Conservation (phyloP, 2,329 filamentous ascomycete species). For the Elsinoe arachidis region DNA sequence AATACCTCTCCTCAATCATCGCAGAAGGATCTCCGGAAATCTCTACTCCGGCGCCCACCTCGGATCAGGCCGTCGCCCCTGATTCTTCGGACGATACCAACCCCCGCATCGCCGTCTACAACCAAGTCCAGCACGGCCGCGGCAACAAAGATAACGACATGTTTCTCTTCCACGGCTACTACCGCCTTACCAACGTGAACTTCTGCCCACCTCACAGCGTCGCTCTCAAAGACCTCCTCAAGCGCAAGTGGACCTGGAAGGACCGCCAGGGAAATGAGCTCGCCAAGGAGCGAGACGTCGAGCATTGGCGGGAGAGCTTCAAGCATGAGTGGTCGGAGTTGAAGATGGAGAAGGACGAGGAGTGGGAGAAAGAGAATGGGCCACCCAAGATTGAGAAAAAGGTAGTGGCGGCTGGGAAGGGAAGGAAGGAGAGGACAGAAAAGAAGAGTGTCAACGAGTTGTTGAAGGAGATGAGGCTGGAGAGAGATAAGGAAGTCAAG, state of each 20-base stretch:
- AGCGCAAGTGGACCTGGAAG: conserved; percentile 8
- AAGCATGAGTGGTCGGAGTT: conserved; percentile 8
- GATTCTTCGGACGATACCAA: neutral
- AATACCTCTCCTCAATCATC: too few relatives aligned
- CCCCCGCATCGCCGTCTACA: neutral
- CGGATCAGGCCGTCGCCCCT: too few relatives aligned
- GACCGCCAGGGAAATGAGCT: conserved; percentile 8
- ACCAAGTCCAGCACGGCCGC: neutral
- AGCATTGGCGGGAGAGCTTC: conserved; percentile 7
- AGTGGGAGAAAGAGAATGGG: conserved; percentile 5
- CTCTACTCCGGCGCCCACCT: too few relatives aligned
- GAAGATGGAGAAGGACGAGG: neutral
- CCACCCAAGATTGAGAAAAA: neutral
- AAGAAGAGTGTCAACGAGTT: conserved; percentile 10
- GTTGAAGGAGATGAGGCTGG: conserved; percentile 1
- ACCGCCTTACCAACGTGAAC: neutral
- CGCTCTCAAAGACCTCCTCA: conserved; percentile 1
- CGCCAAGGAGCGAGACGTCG: neutral
- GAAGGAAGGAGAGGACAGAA: neutral
- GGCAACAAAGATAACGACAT: conserved; percentile 4
- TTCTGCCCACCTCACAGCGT: neutral
- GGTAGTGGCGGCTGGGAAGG: neutral
- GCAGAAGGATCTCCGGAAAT: too few relatives aligned
- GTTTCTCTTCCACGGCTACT: conserved; percentile 8
- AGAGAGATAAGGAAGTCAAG: neutral